A percentile compares a stretch with the other conserved stretches of the same genome.
phyloP scores from a whole-genome alignment of 805 yeast genomes.

The Monosporozyma solicola region DNA sequence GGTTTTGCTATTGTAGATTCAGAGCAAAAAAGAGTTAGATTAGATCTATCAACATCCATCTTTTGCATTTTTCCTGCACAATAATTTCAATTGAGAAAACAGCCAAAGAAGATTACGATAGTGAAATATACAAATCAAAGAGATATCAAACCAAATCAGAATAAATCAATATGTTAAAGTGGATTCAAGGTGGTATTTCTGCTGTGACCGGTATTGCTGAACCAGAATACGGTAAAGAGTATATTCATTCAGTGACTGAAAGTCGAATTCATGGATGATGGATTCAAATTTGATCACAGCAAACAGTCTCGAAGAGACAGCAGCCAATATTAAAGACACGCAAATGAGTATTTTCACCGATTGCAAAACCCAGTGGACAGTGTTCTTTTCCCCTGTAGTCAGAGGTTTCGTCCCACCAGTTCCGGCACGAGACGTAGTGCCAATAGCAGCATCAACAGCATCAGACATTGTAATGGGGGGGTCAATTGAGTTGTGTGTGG shows the following conservation, averaged over 20 bases:
- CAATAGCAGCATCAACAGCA: background rate
- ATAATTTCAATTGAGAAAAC: background rate
- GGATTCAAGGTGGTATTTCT: slow-evolving; percentile 82
- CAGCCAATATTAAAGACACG: slow-evolving; percentile 72
- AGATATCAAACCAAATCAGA: background rate
- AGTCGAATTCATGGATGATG: slow-evolving; percentile 92
- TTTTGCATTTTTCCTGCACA: background rate
- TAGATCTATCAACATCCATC: background rate
- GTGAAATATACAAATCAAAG: background rate
- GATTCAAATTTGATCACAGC: slow-evolving; percentile 95
- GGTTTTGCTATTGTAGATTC: background rate
- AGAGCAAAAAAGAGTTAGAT: background rate
- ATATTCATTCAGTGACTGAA: slow-evolving; percentile 75
- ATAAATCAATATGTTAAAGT: slow-evolving; percentile 47
- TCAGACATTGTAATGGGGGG: background rate
- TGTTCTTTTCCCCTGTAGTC: background rate
- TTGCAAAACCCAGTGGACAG: slow-evolving; percentile 14
- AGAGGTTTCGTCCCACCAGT: background rate
- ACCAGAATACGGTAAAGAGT: slow-evolving; percentile 91
- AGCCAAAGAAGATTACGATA: background rate
- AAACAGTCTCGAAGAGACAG: slow-evolving; percentile 83
- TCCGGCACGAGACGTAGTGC: background rate
- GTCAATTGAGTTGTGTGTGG: background rate
- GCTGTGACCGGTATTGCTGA: slow-evolving; percentile 96
- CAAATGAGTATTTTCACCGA: slow-evolving; percentile 56